These are phyloP conservation scores for Phytophthora multivora DNA, from an alignment of 352 stramenopile species.

Conservation along the genomic window DNA sequence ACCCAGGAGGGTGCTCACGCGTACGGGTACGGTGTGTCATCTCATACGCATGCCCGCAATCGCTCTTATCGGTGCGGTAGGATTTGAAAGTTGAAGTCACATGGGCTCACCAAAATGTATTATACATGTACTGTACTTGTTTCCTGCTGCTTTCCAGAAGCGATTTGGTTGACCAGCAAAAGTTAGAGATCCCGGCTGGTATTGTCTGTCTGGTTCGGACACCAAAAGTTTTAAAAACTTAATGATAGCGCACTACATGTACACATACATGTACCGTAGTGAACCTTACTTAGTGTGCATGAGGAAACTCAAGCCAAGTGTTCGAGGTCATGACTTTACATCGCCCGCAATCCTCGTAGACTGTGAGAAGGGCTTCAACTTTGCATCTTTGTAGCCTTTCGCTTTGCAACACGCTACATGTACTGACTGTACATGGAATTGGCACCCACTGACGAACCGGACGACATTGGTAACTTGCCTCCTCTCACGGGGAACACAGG, in stretches of 20 bases:
- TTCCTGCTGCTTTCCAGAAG: not conserved
- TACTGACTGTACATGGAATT: too few species aligned
- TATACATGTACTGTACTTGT: too few species aligned
- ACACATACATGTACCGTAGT: too few species aligned
- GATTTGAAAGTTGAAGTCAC: conserved; percentile 17
- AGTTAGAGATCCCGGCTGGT: too few species aligned
- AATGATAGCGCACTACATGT: too few species aligned
- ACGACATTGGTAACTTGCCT: too few species aligned
- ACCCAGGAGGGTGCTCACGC: too few species aligned
- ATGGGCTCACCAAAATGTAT: too few species aligned
- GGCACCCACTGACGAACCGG: not conserved
- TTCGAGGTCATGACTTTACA: not conserved
- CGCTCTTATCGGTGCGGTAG: conserved; percentile 24
- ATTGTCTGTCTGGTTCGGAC: not conserved
- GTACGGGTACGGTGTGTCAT: too few species aligned
- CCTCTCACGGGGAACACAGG: too few species aligned
- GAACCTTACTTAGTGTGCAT: too few species aligned
- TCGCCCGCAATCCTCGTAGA: conserved; percentile 1
- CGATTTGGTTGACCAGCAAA: not conserved
- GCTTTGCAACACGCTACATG: too few species aligned
- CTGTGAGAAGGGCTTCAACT: not conserved
- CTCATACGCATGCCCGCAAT: conserved; percentile 7
- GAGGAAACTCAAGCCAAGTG: not conserved
- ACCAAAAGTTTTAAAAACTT: not conserved
- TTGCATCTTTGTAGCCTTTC: not conserved